phyloP scores from a whole-genome alignment of 2,329 filamentous ascomycete genomes.

The Trichocomaceae sp. region DNA sequence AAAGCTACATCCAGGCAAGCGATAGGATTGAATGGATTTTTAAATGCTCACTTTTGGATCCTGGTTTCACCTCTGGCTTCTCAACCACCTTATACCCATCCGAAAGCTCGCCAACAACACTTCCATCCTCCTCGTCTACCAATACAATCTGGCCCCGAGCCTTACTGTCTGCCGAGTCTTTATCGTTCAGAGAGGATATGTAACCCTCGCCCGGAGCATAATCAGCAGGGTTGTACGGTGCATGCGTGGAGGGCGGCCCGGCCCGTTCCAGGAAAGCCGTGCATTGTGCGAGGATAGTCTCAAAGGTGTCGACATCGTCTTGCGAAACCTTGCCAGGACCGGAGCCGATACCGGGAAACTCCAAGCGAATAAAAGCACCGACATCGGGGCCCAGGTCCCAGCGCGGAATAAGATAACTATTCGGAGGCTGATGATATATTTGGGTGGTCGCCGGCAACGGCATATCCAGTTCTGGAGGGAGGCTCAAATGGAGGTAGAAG shows the following conservation, averaged over 20 bases:
- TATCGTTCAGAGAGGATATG: slow-evolving; percentile 35
- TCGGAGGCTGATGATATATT: slow-evolving; percentile 91
- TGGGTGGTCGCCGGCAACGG: slow-evolving; percentile 92
- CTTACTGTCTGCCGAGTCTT: background rate
- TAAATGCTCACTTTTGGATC: slow-evolving; percentile 73
- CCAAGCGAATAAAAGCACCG: slow-evolving; percentile 85
- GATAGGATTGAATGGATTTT: background rate
- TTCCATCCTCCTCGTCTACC: slow-evolving; percentile 92
- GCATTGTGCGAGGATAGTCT: slow-evolving; percentile 96
- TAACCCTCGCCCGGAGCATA: slow-evolving; percentile 78
- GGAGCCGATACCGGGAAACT: slow-evolving; percentile 71
- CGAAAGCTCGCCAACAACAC: slow-evolving; percentile 84
- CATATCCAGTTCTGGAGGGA: slow-evolving; percentile 89
- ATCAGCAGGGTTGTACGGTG: slow-evolving; percentile 69
- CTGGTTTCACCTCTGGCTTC: slow-evolving; percentile 65
- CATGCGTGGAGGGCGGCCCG: slow-evolving; percentile 48
- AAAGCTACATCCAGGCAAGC: background rate
- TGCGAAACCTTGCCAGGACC: slow-evolving; percentile 62
- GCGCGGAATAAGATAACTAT: slow-evolving; percentile 86
- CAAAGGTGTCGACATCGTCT: slow-evolving; percentile 92
- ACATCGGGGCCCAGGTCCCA: slow-evolving; percentile 88
- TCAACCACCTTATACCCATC: slow-evolving; percentile 77
- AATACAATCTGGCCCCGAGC: slow-evolving; percentile 67
- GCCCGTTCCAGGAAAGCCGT: slow-evolving; percentile 89
- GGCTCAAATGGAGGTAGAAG: slow-evolving; percentile 92